Conservation (phyloP, 768 basidiomycete species). For the Crepidotus variabilis region DNA sequence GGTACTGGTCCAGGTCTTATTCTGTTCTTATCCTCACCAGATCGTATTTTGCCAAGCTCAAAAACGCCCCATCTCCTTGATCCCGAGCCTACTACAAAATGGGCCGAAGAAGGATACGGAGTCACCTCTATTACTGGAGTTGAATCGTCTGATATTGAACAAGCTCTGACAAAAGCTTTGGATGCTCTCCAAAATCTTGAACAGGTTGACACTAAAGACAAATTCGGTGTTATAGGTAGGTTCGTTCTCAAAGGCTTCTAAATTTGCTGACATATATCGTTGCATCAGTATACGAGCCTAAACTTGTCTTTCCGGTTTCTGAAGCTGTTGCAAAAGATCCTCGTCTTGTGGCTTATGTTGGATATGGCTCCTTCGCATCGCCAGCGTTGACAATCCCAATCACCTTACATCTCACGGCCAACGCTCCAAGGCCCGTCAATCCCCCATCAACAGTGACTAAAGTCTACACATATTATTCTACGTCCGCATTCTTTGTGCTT, state of each 20-base stretch:
- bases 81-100: constrained; percentile 47
- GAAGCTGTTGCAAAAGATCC: constrained; percentile 23
- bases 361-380: constrained; percentile 28
- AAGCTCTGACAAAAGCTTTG: constrained; percentile 27
- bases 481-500: constrained; percentile 39
- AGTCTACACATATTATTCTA: constrained; percentile 24
- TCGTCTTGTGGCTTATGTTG: constrained; percentile 32
- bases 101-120: constrained; percentile 53
- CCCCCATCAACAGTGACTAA: constrained; percentile 17
- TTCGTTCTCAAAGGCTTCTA: constrained; percentile 1
- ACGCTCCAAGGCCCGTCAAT: constrained; percentile 17
- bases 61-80: constrained; percentile 31
- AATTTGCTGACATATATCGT: neutral
- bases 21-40: constrained; percentile 33
- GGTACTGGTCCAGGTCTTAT: constrained; percentile 47
- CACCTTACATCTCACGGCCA: constrained; percentile 31
- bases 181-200: constrained; percentile 31
- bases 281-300: constrained; percentile 28
- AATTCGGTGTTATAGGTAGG: constrained; percentile 41
- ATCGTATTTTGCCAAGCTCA: constrained; percentile 19
- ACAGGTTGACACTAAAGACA: constrained; percentile 38
- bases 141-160: constrained; percentile 19
- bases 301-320: constrained; percentile 23
- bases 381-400: constrained; percentile 27
- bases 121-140: constrained; percentile 33